Percentiles rank a stretch among this genome's conserved stretches.
Conservation (phyloP, 1,284 basidiomycete species). For the Malassezia yamatoensis region DNA sequence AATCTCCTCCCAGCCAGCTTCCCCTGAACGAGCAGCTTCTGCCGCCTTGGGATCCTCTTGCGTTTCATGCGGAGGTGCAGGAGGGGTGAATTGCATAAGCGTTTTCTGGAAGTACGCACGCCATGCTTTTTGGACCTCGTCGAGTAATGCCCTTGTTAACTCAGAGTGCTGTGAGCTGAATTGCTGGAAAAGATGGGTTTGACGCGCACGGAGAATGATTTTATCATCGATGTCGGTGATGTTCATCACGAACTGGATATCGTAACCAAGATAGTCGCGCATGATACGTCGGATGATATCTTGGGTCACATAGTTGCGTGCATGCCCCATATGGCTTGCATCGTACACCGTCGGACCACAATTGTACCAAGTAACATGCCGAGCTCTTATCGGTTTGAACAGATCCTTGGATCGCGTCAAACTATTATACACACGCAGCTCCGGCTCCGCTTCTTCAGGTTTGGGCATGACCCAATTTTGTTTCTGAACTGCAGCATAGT, state of each 20-base stretch:
- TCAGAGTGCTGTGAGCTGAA: conserved; percentile 28
- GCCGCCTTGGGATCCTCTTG: conserved; percentile 21
- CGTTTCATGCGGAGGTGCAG: conserved; percentile 32
- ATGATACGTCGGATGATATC: conserved; percentile 87
- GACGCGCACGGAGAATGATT: conserved; percentile 53
- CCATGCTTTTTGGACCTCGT: conserved; percentile 33
- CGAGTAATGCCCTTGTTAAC: conserved; percentile 28
- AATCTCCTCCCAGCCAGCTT: conserved; percentile 41
- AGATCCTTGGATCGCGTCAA: conserved; percentile 70
- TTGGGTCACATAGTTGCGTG: conserved; percentile 95
- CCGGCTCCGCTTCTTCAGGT: conserved; percentile 41
- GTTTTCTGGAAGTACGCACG: conserved; percentile 35
- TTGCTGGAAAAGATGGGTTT: conserved; percentile 54
- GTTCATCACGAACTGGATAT: conserved; percentile 99
- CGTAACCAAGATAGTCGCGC: conserved; percentile 91
- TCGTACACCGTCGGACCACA: conserved; percentile 98
- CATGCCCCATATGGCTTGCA: conserved; percentile 96
- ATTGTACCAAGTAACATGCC: conserved; percentile 96
- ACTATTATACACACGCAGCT: conserved; percentile 82
- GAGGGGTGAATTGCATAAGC: conserved; percentile 33
- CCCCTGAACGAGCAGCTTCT: conserved; percentile 27
- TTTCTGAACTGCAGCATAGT: background rate
- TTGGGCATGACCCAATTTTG: conserved; percentile 4
- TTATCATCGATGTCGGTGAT: conserved; percentile 99
- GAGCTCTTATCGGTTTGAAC: conserved; percentile 69